These are phyloP conservation scores for Tetrapyrgos nigripes DNA, from an alignment of 1,284 basidiomycete species.

Conservation along the genomic window DNA sequence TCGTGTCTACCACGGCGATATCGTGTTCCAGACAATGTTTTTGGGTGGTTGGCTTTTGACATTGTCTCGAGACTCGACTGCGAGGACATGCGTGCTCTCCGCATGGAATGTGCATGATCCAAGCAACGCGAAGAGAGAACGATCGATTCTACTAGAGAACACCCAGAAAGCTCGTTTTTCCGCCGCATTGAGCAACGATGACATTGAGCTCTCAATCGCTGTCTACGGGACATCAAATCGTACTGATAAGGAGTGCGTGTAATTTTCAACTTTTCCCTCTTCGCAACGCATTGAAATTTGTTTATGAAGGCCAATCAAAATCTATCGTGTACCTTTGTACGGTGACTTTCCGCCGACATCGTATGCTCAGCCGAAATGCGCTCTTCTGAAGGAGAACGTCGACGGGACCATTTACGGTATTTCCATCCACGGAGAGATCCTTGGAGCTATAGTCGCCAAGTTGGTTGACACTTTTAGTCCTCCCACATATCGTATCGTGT, in stretches of 20 bases:
- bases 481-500: constrained; percentile 42
- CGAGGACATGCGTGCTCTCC: constrained; percentile 33
- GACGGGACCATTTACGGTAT: constrained; percentile 19
- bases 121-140: constrained; percentile 34
- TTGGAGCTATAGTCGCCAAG: constrained; percentile 42
- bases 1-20: constrained; percentile 41
- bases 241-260: constrained; percentile 14
- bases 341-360: background rate
- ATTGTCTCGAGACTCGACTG: constrained; percentile 41
- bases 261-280: constrained; percentile 12
- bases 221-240: constrained; percentile 33
- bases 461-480: constrained; percentile 33
- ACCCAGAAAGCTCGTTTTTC: constrained; percentile 39
- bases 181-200: constrained; percentile 32
- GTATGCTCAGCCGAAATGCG: background rate
- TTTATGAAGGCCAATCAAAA: constrained; percentile 1
- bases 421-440: constrained; percentile 34
- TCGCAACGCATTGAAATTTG: background rate
- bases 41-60: constrained; percentile 54
- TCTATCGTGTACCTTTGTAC: constrained; percentile 11
- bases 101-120: constrained; percentile 46
- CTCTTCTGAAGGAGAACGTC: constrained; percentile 2
- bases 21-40: constrained; percentile 50
- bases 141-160: constrained; percentile 38
- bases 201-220: constrained; percentile 35